A percentile compares a stretch with the other conserved stretches of the same genome.
phyloP scores from a whole-genome alignment of 805 yeast species.

The Metschnikowia dekortorum region DNA sequence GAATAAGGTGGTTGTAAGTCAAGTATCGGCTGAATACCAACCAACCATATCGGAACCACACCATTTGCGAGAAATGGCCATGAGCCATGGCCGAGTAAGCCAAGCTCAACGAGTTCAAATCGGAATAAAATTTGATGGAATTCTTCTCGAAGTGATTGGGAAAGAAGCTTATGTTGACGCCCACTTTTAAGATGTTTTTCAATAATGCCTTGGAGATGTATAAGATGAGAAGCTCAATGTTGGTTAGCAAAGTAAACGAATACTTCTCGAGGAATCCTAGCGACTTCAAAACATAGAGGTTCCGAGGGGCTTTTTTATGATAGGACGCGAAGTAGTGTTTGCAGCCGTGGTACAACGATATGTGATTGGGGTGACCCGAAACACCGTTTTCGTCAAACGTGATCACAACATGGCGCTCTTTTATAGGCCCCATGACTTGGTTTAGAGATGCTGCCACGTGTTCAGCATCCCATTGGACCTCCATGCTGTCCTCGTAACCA shows the following conservation, averaged over 20 bases:
- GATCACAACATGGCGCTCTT: constrained; percentile 36
- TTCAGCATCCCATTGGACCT: constrained; percentile 53
- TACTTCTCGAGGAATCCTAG: constrained; percentile 45
- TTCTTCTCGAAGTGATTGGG: constrained; percentile 7
- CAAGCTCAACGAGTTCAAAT: constrained; percentile 36
- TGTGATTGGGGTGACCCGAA: constrained; percentile 86
- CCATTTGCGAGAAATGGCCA: constrained; percentile 88
- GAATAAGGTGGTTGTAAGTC: constrained; percentile 64
- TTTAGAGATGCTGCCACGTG: constrained; percentile 39
- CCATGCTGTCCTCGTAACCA: constrained; percentile 60
- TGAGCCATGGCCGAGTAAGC: constrained; percentile 68
- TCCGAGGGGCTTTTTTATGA: constrained; percentile 5
- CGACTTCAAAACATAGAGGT: constrained; percentile 31
- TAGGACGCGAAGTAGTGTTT: constrained; percentile 24
- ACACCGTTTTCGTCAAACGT: constrained; percentile 85
- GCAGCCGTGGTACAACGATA: constrained; percentile 53
- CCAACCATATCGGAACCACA: constrained; percentile 94
- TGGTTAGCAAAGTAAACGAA: constrained; percentile 43
- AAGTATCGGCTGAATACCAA: constrained; percentile 70
- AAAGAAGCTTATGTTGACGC: constrained; percentile 38
- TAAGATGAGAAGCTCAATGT: constrained; percentile 35
- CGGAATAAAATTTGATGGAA: constrained; percentile 32
- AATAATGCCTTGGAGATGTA: constrained; percentile 31
- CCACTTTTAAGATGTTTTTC: constrained; percentile 27
- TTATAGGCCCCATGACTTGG: constrained; percentile 18